Conservation (phyloP, 1,139 yeast genomes). For the Taphrina flavorubra region DNA sequence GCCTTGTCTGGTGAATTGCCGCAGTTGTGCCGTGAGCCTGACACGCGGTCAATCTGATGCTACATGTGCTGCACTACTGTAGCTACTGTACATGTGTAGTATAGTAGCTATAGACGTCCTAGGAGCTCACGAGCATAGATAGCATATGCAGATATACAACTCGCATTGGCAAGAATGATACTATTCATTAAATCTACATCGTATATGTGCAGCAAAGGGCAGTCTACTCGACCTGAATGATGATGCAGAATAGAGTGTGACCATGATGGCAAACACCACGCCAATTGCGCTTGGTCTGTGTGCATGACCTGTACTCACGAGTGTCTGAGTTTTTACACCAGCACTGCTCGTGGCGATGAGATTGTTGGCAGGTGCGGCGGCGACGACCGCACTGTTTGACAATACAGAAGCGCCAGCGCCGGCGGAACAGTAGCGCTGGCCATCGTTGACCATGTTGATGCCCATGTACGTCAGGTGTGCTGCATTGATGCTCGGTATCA, state of each 20-base stretch:
- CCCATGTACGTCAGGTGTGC: slow-evolving; percentile 22
- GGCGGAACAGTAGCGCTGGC: background rate
- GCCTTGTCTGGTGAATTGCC: background rate
- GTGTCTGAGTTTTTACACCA: background rate
- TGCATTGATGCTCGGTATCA: background rate
- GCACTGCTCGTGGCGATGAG: background rate
- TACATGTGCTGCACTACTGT: too few species aligned
- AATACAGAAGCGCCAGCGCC: background rate
- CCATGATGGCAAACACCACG: background rate
- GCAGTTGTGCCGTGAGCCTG: background rate
- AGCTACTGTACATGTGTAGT: too few species aligned
- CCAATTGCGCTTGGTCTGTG: background rate
- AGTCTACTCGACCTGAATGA: background rate
- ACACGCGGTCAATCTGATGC: too few species aligned
- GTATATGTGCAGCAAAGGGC: too few species aligned
- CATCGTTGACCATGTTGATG: slow-evolving; percentile 4
- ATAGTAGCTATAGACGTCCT: background rate
- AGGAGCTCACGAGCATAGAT: background rate
- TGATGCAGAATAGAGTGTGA: background rate
- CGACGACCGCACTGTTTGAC: background rate
- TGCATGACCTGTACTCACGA: background rate
- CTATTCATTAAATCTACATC: too few species aligned
- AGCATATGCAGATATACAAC: too few species aligned
- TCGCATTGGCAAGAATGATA: too few species aligned
- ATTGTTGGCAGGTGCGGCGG: background rate